A percentile compares a stretch with the other conserved stretches of the same genome.
Conservation (phyloP, 2,329 filamentous ascomycete species). For the Lizonia empirigonia region DNA sequence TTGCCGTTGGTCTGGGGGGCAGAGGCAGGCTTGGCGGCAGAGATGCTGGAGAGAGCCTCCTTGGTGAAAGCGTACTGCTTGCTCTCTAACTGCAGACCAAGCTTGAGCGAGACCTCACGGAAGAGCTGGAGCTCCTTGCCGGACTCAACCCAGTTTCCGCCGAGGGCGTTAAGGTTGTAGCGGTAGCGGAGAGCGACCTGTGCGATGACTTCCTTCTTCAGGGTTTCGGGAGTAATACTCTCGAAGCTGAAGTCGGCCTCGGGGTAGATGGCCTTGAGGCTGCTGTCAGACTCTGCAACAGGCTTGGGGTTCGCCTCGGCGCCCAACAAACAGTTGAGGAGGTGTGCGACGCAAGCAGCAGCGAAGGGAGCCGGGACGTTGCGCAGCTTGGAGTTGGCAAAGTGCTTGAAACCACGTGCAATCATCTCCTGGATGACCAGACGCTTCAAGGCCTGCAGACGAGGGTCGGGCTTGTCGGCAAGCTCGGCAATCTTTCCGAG, state of each 20-base stretch:
- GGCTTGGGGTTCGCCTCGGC: conserved; percentile 77
- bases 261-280: conserved; percentile 75
- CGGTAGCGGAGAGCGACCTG: conserved; percentile 78
- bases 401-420: conserved; percentile 93
- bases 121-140: conserved; percentile 82
- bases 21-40: conserved; percentile 21
- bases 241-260: conserved; percentile 84
- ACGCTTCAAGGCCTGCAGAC: conserved; percentile 76
- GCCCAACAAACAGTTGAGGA: conserved; percentile 93
- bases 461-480: conserved; percentile 63
- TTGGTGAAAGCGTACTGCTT: conserved; percentile 74
- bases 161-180: conserved; percentile 67
- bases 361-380: conserved; percentile 79
- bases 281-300: conserved; percentile 74
- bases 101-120: conserved; percentile 84
- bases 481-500: conserved; percentile 81
- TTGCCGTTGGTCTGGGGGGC: conserved; percentile 47
- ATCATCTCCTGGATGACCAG: conserved; percentile 92
- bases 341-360: conserved; percentile 79
- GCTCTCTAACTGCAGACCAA: conserved; percentile 84
- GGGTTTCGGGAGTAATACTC: conserved; percentile 72
- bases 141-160: conserved; percentile 68
- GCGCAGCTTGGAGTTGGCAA: conserved; percentile 78
- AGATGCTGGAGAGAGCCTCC: conserved; percentile 32
- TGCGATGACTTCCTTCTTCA: conserved; percentile 71